Percentiles rank a stretch among this genome's conserved stretches.
phyloP scores from a whole-genome alignment of 2,329 filamentous ascomycete genomes.

The Pleurostoma richardsiae region DNA sequence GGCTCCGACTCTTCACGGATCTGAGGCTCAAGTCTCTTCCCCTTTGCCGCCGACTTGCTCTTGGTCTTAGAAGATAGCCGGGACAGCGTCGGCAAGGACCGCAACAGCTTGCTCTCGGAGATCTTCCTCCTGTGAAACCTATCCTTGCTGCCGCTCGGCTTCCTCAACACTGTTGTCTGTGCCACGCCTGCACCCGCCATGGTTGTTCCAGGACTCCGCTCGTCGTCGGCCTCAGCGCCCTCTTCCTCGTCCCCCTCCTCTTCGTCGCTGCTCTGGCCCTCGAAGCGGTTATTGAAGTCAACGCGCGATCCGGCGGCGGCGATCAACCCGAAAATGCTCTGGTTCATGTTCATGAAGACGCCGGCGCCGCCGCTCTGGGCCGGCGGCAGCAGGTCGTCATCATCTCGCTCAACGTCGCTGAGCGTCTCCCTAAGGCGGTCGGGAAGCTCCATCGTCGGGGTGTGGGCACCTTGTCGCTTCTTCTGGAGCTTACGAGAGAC shows the following conservation, averaged over 20 bases:
- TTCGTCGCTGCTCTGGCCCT: constrained; percentile 75
- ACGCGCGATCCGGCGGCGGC: constrained; percentile 79
- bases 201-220: constrained; percentile 4
- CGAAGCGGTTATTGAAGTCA: constrained; percentile 77
- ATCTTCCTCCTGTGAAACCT: constrained; percentile 51
- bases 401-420: constrained; percentile 43
- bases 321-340: constrained; percentile 90
- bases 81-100: constrained; percentile 58
- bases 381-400: constrained; percentile 39
- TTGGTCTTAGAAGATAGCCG: constrained; percentile 33
- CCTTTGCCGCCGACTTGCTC: constrained; percentile 30
- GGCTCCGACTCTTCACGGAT: constrained; percentile 24
- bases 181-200: constrained; percentile 18
- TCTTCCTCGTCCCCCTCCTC: constrained; percentile 54
- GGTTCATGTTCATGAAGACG: constrained; percentile 74
- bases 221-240: constrained; percentile 5
- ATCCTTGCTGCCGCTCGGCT: constrained; percentile 13
- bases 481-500: constrained; percentile 38
- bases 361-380: constrained; percentile 41
- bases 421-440: constrained; percentile 44
- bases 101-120: constrained; percentile 61
- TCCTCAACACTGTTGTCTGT: constrained; percentile 33
- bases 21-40: constrained; percentile 30
- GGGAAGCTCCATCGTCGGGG: constrained; percentile 43
- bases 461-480: constrained; percentile 30